Conservation (phyloP, 2,329 filamentous ascomycete genomes). For the Calonectria pteridis region DNA sequence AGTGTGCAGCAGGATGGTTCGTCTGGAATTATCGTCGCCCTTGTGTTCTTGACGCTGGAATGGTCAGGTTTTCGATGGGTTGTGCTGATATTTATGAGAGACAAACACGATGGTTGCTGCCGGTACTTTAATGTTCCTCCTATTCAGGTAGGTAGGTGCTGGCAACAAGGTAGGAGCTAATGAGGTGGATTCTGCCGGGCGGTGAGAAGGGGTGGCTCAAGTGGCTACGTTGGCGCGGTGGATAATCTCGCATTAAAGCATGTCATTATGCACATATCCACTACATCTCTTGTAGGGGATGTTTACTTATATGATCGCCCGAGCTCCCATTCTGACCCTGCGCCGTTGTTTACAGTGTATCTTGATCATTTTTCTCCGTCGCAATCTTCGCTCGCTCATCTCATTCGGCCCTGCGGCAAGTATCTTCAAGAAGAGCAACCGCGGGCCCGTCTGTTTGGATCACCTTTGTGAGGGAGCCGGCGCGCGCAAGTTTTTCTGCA, state of each 20-base stretch:
- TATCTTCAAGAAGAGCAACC: constrained; percentile 25
- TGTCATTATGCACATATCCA: constrained; percentile 41
- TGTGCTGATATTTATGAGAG: constrained; percentile 17
- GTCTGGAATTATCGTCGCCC: constrained; percentile 3
- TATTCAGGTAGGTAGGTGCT: constrained; percentile 43
- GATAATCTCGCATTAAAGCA: constrained; percentile 34
- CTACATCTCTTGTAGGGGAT: constrained; percentile 34
- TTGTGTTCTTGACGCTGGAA: not conserved
- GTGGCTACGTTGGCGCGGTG: constrained; percentile 27
- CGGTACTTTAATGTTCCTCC: constrained; percentile 43
- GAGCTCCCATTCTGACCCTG: constrained; percentile 40
- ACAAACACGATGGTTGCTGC: constrained; percentile 36
- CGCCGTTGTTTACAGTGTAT: constrained; percentile 35
- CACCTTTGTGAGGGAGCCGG: constrained; percentile 23
- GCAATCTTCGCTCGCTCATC: constrained; percentile 34
- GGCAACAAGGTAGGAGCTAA: constrained; percentile 42
- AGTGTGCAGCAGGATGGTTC: constrained; percentile 3
- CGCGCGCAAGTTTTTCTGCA: constrained; percentile 35
- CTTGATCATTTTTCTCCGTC: constrained; percentile 37
- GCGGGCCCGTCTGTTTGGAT: constrained; percentile 19
- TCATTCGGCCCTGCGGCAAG: constrained; percentile 28
- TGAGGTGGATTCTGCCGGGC: constrained; percentile 53
- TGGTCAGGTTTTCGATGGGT: constrained; percentile 15
- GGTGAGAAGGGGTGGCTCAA: constrained; percentile 41
- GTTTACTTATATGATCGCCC: constrained; percentile 39